phyloP scores from a whole-genome alignment of 1,284 basidiomycete species.

The Cryptococcus floricola region DNA sequence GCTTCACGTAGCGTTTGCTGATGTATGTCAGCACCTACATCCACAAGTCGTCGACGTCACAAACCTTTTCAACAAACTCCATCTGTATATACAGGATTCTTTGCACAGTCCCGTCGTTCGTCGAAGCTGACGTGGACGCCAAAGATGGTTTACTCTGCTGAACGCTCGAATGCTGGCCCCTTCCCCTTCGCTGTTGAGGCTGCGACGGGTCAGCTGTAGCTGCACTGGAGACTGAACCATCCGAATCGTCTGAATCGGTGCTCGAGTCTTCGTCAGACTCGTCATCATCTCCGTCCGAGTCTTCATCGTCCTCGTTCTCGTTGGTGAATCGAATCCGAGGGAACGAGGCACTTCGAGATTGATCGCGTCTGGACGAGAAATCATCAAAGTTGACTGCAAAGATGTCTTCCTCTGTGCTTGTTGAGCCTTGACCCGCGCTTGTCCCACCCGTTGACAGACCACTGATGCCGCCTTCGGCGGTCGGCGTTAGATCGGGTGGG shows the following conservation, averaged over 20 bases:
- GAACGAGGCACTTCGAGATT: constrained; percentile 43
- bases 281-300: constrained; percentile 25
- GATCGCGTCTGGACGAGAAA: constrained; percentile 31
- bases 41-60: neutral
- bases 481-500: constrained; percentile 20
- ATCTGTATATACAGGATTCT: constrained; percentile 49
- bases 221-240: constrained; percentile 12
- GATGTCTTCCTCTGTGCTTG: constrained; percentile 28
- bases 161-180: neutral
- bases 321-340: constrained; percentile 45
- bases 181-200: constrained; percentile 6
- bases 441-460: neutral
- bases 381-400: constrained; percentile 45
- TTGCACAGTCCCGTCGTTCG: constrained; percentile 31
- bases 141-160: constrained; percentile 7
- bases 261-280: neutral
- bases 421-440: neutral
- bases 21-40: constrained; percentile 1
- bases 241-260: neutral
- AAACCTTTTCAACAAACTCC: constrained; percentile 49
- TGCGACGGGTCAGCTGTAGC: constrained; percentile 36
- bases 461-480: constrained; percentile 11
- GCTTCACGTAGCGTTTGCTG: constrained; percentile 54
- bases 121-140: constrained; percentile 11
- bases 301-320: constrained; percentile 37